Base-by-base conservation (phyloP, 1,284 basidiomycete species). In the Fistulina hepatica region DNA sequence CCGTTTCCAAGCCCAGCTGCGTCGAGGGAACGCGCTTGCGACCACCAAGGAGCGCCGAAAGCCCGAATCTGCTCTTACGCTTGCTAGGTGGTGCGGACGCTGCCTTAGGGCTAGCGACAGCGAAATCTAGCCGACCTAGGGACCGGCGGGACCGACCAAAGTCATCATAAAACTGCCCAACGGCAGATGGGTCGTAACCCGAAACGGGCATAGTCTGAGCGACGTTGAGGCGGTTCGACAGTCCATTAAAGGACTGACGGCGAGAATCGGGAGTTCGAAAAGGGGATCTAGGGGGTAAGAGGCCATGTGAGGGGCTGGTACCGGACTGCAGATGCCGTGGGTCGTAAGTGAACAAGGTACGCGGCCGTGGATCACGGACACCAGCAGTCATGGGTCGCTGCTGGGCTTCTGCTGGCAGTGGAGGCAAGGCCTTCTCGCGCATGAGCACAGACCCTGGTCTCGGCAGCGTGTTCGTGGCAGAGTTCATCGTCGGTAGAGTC, bases 391-490 rank as follows among this genome's bases (percentile, higher is more conserved):
- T 52, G 39, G 65, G 58, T 22, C 61, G 61, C 22, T 57, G 51
- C 36, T 57, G 58, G 22, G 56, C 52, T 46, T 84, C 81, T 12
- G 63, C 66, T 5, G 79, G 83, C 26, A 86, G 65, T 8, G 83
- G 83, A 3, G 83, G 83, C 2, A 88, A 58, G 3, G 74, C 77
- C 50, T 88, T 88, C 44, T 86, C 81, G 26, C 80, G 62, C 13
- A 66, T 66, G 32, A 75, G 43, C 13, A 55, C 43, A 8, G 63
- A 61, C 11, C 60, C 56, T 5, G 60, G 56, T 30, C 60, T 57
- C 11, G 52, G 46, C 30, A 52, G 47, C 3, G 53, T 52, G 22
- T 58, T 46, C 46, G 54, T 44, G 42, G 54, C 25, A 49, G 41
- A 42, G 49, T 57, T 45, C 36, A 52, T 52, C 10, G 11, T 31